Evolutionary conservation across 1,284 basidiomycete species (phyloP).

Genomic region (Ceratobasidium sp.): DNA sequence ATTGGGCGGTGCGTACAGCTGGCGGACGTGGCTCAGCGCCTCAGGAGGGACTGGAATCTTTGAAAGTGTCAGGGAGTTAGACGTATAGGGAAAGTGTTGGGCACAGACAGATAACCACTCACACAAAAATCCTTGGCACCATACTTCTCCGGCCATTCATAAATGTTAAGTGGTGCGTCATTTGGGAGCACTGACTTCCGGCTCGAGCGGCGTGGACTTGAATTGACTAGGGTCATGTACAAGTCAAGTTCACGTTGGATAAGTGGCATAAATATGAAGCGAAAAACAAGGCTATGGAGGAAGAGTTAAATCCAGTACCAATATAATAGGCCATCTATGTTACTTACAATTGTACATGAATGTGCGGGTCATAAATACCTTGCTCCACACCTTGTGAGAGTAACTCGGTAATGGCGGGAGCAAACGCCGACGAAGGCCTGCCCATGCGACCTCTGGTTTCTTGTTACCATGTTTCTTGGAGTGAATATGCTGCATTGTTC

Average conservation of each 20-base stretch:
- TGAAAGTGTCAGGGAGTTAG: too few relatives aligned
- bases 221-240: background rate
- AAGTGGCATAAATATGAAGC: background rate
- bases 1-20: background rate
- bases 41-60: background rate
- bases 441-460: conserved; percentile 52
- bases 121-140: too few relatives aligned
- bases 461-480: conserved; percentile 49
- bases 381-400: conserved; percentile 46
- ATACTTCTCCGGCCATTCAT: background rate
- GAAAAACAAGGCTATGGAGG: background rate
- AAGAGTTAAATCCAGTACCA: background rate
- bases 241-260: background rate
- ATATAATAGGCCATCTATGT: background rate
- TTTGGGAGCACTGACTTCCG: background rate
- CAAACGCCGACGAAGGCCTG: conserved; percentile 45
- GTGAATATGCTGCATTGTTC: conserved; percentile 51
- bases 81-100: too few relatives aligned
- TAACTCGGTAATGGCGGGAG: conserved; percentile 49
- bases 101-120: too few relatives aligned
- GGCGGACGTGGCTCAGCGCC: background rate
- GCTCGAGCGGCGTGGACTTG: background rate
- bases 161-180: background rate
- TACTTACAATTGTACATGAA: conserved; percentile 47
- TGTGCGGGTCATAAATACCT: conserved; percentile 48